Conservation (phyloP, 2,329 filamentous ascomycete species). For the Colletotrichum chrysophilum region DNA sequence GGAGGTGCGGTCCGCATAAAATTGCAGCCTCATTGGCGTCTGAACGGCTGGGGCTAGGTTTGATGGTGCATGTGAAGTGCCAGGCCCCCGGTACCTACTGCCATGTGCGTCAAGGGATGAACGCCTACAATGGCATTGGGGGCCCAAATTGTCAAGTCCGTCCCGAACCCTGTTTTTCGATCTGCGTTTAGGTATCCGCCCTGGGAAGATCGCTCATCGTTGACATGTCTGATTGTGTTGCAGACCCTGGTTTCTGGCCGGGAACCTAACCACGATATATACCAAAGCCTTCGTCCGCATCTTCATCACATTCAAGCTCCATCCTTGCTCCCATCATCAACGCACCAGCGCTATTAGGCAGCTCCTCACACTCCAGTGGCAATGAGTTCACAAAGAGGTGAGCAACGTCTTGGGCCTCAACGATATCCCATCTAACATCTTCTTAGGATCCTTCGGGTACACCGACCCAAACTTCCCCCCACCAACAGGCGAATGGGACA, state of each 20-base stretch:
- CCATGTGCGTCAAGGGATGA: not conserved
- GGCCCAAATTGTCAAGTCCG: not conserved
- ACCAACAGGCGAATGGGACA: conserved; percentile 49
- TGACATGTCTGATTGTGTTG: not conserved
- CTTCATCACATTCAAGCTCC: not conserved
- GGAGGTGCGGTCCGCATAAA: not conserved
- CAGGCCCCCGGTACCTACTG: not conserved
- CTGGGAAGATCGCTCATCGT: not conserved
- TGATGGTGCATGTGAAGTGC: not conserved
- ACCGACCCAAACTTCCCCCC: conserved; percentile 58
- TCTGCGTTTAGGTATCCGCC: not conserved
- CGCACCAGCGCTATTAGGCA: conserved; percentile 6
- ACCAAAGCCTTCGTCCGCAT: not conserved
- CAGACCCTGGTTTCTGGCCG: not conserved
- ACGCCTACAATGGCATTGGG: not conserved
- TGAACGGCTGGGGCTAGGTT: not conserved
- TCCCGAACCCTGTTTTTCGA: conserved; percentile 5
- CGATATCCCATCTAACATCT: conserved; percentile 8
- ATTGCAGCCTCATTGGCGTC: not conserved
- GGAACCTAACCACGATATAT: not conserved
- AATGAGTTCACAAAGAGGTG: conserved; percentile 16
- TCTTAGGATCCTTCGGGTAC: conserved; percentile 35
- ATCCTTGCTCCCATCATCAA: not conserved
- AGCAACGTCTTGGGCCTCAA: not conserved
- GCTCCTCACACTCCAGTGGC: accelerated